Evolutionary conservation across 164 flowering plant species (phyloP).

Genomic region (Vitis cinerea): DNA sequence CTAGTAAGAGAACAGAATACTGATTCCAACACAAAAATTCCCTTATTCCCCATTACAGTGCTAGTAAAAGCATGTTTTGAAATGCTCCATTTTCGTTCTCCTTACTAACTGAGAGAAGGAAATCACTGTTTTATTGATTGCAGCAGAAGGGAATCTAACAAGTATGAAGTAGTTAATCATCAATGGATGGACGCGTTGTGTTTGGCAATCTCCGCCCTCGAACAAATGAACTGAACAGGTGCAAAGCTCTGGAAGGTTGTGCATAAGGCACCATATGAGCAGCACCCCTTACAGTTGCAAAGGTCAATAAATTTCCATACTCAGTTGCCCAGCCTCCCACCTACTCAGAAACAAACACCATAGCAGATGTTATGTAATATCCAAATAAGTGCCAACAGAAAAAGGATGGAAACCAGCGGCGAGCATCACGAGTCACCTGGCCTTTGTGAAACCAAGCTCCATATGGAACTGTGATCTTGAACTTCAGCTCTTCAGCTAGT

Average conservation of each 20-base stretch:
- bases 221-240: constrained; percentile 71
- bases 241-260: constrained; percentile 88
- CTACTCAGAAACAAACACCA: constrained; percentile 26
- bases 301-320: constrained; percentile 81
- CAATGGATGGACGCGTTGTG: constrained; percentile 47
- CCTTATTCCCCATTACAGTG: too few species aligned
- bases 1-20: too few species aligned
- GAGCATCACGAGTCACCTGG: constrained; percentile 49
- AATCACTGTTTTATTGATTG: neutral
- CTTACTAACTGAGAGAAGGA: too few species aligned
- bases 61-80: neutral
- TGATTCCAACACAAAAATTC: too few species aligned
- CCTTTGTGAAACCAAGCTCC: constrained; percentile 89
- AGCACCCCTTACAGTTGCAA: constrained; percentile 96
- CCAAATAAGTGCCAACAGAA: neutral
- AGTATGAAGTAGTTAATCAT: constrained; percentile 24
- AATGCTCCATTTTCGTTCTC: too few species aligned
- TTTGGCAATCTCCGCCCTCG: constrained; percentile 72
- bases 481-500: constrained; percentile 71
- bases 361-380: too few species aligned
- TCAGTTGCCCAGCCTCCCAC: constrained; percentile 94
- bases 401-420: neutral
- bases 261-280: constrained; percentile 97
- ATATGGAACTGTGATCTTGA: constrained; percentile 79
- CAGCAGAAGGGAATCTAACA: neutral